Evolutionary conservation across 257 asterid genomes (phyloP), one percentile per base, ranked within the genome.

Genomic region (Capsicum rhomboideum): DNA sequence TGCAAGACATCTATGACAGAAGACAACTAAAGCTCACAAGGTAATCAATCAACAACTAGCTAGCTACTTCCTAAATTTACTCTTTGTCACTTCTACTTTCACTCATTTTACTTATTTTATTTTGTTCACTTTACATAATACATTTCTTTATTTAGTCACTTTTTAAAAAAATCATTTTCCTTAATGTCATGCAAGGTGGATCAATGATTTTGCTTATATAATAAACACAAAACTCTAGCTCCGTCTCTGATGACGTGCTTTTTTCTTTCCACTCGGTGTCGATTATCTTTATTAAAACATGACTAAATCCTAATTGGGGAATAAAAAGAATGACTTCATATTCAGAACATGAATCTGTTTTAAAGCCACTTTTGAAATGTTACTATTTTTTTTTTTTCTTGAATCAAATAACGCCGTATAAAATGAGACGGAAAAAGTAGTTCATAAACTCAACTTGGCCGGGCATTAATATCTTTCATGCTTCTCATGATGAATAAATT

Each of bases 21-120:
- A 90, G 94, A 85, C 89, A 92, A 59, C 55, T 91, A 31, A 96
- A 96, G 93, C 92, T 96, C 72, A 87, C 86, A 80, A 92, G 94
- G 99, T 96, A 90, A 5, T 7, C 8, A 6, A 40, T 18, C 21
- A 55, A 20, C 56, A 55, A 23, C 16, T 23, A 56, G 23, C n/a
- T 49, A 11, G 10, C 69, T 12, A 11, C 34, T 26, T 59, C 6
- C 64, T 56, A 10, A 17, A 54, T 18, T 4, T 56, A 56, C 28
- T n/a, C 37, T 31, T n/a, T n/a, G n/a, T n/a, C n/a, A n/a, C n/a
- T n/a, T n/a, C n/a, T n/a, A n/a, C n/a, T n/a, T n/a, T n/a, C n/a
- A n/a, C n/a, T n/a, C n/a, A n/a, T n/a, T n/a, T n/a, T n/a, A n/a
- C n/a, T n/a, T n/a, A n/a, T n/a, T n/a, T n/a, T n/a, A n/a, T n/a